These are phyloP conservation scores for Aspergillus sp. DNA, from an alignment of 2,329 filamentous ascomycete genomes.

Conservation along the genomic window DNA sequence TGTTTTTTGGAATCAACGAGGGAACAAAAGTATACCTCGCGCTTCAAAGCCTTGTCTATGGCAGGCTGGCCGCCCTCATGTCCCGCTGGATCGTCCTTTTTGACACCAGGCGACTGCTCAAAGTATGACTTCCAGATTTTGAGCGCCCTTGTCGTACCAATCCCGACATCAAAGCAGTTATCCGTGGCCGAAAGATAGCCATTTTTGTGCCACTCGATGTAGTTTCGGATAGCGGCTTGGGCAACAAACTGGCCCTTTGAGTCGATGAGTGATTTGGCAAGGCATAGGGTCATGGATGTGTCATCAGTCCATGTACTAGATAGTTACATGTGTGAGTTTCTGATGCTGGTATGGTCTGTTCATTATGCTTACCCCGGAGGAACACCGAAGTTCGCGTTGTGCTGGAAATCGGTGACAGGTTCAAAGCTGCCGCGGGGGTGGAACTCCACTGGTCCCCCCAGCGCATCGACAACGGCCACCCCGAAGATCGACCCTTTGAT, in stretches of 20 bases:
- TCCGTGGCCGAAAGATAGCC: conserved; percentile 40
- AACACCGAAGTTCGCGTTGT: neutral
- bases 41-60: neutral
- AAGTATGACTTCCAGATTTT: conserved; percentile 29
- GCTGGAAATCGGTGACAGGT: conserved; percentile 26
- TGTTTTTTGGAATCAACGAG: neutral
- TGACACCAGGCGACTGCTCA: neutral
- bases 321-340: neutral
- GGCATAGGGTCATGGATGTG: conserved; percentile 46
- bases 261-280: conserved; percentile 40
- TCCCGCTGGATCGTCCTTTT: neutral
- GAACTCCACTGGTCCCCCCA: conserved; percentile 47
- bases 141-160: conserved; percentile 32
- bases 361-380: neutral
- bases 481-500: conserved; percentile 37
- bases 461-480: conserved; percentile 44
- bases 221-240: conserved; percentile 34
- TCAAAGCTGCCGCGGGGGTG: conserved; percentile 34
- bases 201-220: conserved; percentile 36
- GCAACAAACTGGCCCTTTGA: conserved; percentile 30
- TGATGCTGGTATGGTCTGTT: neutral
- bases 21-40: neutral
- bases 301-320: conserved; percentile 44
- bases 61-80: neutral
- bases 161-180: conserved; percentile 42